Percentiles rank a stretch among this genome's conserved stretches.
Evolutionary conservation across 768 basidiomycete genomes (phyloP).

Genomic region (Boletus subcaerulescens): DNA sequence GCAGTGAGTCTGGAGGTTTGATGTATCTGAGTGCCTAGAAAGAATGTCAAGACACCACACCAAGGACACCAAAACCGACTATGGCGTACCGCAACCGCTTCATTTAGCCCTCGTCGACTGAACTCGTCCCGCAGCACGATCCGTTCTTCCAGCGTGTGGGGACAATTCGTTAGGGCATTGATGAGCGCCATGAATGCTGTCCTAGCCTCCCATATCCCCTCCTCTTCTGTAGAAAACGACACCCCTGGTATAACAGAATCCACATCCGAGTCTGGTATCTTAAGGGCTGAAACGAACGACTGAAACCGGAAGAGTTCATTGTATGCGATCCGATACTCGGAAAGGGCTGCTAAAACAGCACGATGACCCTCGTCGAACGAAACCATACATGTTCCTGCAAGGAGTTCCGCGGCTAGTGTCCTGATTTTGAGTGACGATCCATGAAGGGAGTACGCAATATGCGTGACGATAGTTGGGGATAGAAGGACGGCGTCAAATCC

Average conservation of each 20-base stretch:
- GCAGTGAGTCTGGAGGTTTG: conserved; percentile 70
- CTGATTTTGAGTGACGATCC: conserved; percentile 66
- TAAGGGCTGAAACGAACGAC: conserved; percentile 62
- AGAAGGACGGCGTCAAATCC: conserved; percentile 69
- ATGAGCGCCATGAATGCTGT: conserved; percentile 72
- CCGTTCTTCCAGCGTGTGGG: conserved; percentile 75
- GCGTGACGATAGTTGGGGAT: conserved; percentile 62
- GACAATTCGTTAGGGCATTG: conserved; percentile 68
- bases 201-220: conserved; percentile 79
- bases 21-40: conserved; percentile 69
- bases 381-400: conserved; percentile 81
- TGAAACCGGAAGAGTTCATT: conserved; percentile 82
- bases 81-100: conserved; percentile 72
- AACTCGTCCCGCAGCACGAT: conserved; percentile 82
- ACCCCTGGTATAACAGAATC: conserved; percentile 32
- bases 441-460: conserved; percentile 71
- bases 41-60: background rate
- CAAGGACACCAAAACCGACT: background rate
- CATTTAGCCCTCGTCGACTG: conserved; percentile 74
- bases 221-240: conserved; percentile 50
- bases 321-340: conserved; percentile 71
- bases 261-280: conserved; percentile 43
- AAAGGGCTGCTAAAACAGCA: conserved; percentile 71
- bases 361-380: conserved; percentile 68
- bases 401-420: conserved; percentile 67